Evolutionary conservation across 805 yeast genomes (phyloP).

Genomic region (Yamadazyma takamatsuzukensis): DNA sequence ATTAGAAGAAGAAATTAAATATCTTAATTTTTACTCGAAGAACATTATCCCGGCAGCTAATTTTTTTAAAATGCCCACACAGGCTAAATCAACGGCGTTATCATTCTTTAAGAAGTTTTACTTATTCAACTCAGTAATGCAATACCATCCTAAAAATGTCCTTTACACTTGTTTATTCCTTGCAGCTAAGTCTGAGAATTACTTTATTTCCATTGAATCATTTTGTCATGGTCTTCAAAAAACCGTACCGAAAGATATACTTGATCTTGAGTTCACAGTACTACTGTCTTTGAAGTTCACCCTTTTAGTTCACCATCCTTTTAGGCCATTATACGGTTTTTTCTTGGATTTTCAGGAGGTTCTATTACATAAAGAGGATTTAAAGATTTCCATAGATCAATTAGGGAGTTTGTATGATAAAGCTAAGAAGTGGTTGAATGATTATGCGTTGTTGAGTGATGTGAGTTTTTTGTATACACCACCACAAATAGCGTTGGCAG

Average conservation of each 20-base stretch:
- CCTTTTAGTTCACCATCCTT: slow-evolving; percentile 83
- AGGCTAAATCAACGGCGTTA: slow-evolving; percentile 83
- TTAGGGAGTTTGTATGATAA: slow-evolving; percentile 68
- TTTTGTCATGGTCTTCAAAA: slow-evolving; percentile 71
- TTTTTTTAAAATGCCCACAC: slow-evolving; percentile 79
- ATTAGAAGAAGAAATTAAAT: slow-evolving; percentile 64
- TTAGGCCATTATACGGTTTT: slow-evolving; percentile 88
- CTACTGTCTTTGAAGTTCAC: slow-evolving; percentile 76
- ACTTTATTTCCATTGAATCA: slow-evolving; percentile 77
- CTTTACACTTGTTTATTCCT: slow-evolving; percentile 72
- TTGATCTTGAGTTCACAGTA: slow-evolving; percentile 76
- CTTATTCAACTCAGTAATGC: slow-evolving; percentile 77
- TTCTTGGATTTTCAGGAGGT: slow-evolving; percentile 79
- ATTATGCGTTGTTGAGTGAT: slow-evolving; percentile 67
- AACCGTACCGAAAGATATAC: slow-evolving; percentile 60
- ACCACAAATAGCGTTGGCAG: slow-evolving; percentile 92
- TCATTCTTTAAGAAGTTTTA: slow-evolving; percentile 80
- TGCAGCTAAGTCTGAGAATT: slow-evolving; percentile 91
- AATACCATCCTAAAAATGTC: slow-evolving; percentile 79
- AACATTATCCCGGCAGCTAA: slow-evolving; percentile 68
- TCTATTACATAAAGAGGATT: slow-evolving; percentile 41
- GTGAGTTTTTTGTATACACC: slow-evolving; percentile 80
- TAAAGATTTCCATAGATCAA: slow-evolving; percentile 36
- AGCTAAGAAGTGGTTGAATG: slow-evolving; percentile 63
- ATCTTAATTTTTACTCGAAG: slow-evolving; percentile 69